Evolutionary conservation across 225 moss, liverwort and hornwort genomes (phyloP), one percentile per base, ranked within the genome.

Genomic region (Polytrichum commune): DNA sequence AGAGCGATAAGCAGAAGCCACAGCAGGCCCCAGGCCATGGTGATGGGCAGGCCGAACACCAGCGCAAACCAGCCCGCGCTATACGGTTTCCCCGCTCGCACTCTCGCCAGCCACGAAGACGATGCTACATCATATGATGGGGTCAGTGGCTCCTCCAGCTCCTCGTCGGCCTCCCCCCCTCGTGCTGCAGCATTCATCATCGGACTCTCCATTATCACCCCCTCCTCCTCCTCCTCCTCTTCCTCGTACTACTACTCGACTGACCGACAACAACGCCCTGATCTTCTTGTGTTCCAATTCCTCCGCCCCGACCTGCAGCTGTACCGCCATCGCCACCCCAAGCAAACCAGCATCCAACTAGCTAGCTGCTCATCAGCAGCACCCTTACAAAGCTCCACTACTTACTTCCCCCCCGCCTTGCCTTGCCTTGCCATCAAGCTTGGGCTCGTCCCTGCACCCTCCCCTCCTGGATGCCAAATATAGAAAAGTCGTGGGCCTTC

Each of bases 1-100:
- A 74, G 73, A 19, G 65, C 8, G 57, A 74, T 66, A 57, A 74
- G 73, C 7, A 74, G 66, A 3, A 74, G 54, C 73, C 73, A 74
- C 5, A 74, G 66, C 9, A 74, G 22, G 30, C 56, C 28, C 73
- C 73, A 74, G 13, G 73, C 73, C 73, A 74, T 74, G 35, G 66
- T 74, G 32, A 74, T 66, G 18, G 73, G 73, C 65, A 74, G 20
- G 18, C 73, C 60, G 29, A 74, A 74, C 29, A 74, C 73, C 7
- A 74, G 58, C 56, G 66, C 65, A 25, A 55, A 74, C 73, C 73
- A 65, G 29, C 73, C 24, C 7, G 56, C 64, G 23, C 54, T 73
- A 64, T 70, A 58, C 13, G 73, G 73, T 23, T 73, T 73, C 19
- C 69, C 27, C 30, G 32, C 62, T 24, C 33, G 46, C n/a, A 19